phyloP scores from a whole-genome alignment of 805 yeast genomes.

The Cyberlindnera xylosilytica region DNA sequence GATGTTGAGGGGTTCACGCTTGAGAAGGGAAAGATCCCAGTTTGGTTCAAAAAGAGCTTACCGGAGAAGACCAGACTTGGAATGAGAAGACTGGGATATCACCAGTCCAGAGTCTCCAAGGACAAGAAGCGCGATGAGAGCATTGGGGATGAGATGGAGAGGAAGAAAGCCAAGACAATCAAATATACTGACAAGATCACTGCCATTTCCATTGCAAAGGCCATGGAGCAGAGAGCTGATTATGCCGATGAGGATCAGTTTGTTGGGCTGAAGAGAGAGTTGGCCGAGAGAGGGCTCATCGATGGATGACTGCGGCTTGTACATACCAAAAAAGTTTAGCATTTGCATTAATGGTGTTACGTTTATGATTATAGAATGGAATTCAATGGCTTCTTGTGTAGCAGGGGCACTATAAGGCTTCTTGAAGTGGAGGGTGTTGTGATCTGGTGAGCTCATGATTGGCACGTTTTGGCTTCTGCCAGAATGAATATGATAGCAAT shows the following conservation, averaged over 20 bases:
- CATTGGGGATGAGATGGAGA: too few relatives aligned
- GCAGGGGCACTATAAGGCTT: too few relatives aligned
- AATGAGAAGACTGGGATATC: conserved; percentile 16
- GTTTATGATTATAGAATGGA: too few relatives aligned
- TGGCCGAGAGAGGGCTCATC: conserved; percentile 23
- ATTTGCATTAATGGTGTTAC: too few relatives aligned
- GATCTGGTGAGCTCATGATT: too few relatives aligned
- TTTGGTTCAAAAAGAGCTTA: conserved; percentile 4
- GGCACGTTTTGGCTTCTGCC: too few relatives aligned
- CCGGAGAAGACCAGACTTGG: conserved; percentile 5
- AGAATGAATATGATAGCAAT: too few relatives aligned
- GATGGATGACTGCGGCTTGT: not conserved
- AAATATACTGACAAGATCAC: conserved; percentile 24
- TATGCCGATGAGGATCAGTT: conserved; percentile 33
- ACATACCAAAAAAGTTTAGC: too few relatives aligned
- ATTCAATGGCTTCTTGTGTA: too few relatives aligned
- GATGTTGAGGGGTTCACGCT: conserved; percentile 1
- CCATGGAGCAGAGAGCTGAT: conserved; percentile 29
- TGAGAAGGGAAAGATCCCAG: conserved; percentile 8
- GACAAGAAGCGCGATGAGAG: too few relatives aligned
- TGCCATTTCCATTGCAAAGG: conserved; percentile 28
- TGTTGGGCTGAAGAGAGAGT: conserved; percentile 29
- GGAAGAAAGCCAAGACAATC: conserved; percentile 2
- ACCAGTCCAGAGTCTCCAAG: conserved; percentile 4
- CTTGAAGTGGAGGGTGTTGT: too few relatives aligned